Evolutionary conservation across 2,329 filamentous ascomycete species (phyloP).

Genomic region (Aspergillus spinulosporus): DNA sequence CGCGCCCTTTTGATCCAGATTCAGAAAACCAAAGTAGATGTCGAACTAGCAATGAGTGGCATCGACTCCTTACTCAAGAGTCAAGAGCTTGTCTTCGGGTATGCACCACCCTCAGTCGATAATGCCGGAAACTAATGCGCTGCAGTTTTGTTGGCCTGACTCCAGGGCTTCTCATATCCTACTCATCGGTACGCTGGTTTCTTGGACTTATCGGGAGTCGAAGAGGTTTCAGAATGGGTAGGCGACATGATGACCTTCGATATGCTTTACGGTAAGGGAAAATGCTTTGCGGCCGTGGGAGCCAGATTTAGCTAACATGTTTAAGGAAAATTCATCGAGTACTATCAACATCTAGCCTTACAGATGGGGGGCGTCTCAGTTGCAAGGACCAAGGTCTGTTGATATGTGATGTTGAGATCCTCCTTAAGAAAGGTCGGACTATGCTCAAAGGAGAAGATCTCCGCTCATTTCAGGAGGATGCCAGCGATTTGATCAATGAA

Average conservation of each 20-base stretch:
- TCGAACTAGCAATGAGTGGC: slow-evolving; percentile 92
- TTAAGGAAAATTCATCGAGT: slow-evolving; percentile 78
- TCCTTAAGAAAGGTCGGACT: slow-evolving; percentile 67
- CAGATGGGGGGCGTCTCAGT: slow-evolving; percentile 71
- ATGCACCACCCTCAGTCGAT: slow-evolving; percentile 18
- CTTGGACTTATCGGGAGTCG: slow-evolving; percentile 68
- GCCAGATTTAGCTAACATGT: slow-evolving; percentile 7
- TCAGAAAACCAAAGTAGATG: slow-evolving; percentile 98
- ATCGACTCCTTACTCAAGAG: slow-evolving; percentile 94
- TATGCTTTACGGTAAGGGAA: slow-evolving; percentile 67
- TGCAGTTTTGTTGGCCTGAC: slow-evolving; percentile 85
- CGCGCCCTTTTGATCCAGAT: slow-evolving; percentile 92
- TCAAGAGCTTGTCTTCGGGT: slow-evolving; percentile 90
- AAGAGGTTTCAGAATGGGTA: slow-evolving; percentile 64
- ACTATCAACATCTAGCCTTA: slow-evolving; percentile 65
- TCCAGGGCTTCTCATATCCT: slow-evolving; percentile 83
- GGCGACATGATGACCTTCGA: slow-evolving; percentile 68
- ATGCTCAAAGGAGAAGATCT: slow-evolving; percentile 73
- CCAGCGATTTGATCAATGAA: slow-evolving; percentile 78
- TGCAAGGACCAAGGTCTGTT: slow-evolving; percentile 93
- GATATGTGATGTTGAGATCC: slow-evolving; percentile 82
- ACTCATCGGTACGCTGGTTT: slow-evolving; percentile 72
- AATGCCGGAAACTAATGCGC: slow-evolving; percentile 15
- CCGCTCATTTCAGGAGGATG: slow-evolving; percentile 83
- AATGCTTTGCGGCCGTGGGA: background rate